These are phyloP conservation scores for Suhomyces vadensis DNA, from an alignment of 805 yeast species.

Conservation along the genomic window DNA sequence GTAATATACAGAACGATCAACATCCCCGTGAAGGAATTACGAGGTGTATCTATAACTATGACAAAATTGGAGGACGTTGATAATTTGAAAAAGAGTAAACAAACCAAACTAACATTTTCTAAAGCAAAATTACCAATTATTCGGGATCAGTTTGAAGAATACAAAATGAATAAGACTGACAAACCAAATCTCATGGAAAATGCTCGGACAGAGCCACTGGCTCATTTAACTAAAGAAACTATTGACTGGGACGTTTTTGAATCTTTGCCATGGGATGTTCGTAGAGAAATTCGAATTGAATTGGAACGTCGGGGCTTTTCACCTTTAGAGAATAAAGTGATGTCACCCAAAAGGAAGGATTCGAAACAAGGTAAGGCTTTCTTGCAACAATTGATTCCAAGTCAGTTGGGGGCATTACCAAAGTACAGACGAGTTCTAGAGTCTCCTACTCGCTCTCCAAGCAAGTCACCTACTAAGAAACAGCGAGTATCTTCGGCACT, in stretches of 20 bases:
- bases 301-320: constrained; percentile 45
- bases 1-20: constrained; percentile 55
- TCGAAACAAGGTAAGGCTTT: constrained; percentile 22
- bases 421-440: constrained; percentile 35
- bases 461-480: constrained; percentile 18
- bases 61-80: constrained; percentile 49
- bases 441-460: constrained; percentile 30
- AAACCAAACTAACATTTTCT: constrained; percentile 24
- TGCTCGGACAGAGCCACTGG: neutral
- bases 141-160: neutral
- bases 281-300: constrained; percentile 59
- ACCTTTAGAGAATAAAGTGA: constrained; percentile 1
- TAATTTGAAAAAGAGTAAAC: constrained; percentile 19
- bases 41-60: constrained; percentile 79
- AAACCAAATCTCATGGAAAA: neutral
- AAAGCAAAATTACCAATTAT: neutral
- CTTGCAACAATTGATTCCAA: constrained; percentile 40
- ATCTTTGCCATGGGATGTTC: constrained; percentile 65
- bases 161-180: neutral
- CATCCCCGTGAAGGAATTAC: constrained; percentile 63
- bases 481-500: constrained; percentile 14
- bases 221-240: constrained; percentile 17
- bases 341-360: neutral
- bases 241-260: constrained; percentile 67
- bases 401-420: constrained; percentile 28